These are phyloP conservation scores for Tausonia pullulans DNA, from an alignment of 1,284 basidiomycete species.

Conservation along the genomic window DNA sequence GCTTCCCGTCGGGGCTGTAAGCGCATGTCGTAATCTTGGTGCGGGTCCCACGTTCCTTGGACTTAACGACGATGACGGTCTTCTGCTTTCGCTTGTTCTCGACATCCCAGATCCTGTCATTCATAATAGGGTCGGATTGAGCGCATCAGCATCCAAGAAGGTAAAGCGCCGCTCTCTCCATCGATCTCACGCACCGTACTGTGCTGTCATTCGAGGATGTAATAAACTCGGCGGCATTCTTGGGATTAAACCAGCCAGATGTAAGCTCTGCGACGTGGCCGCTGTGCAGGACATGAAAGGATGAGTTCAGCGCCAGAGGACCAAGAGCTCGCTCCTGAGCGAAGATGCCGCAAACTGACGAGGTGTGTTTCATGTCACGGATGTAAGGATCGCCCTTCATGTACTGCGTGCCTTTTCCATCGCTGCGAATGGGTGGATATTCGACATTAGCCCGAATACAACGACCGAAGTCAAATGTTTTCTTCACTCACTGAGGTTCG, in stretches of 20 bases:
- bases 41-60: slow-evolving; percentile 86
- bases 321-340: not conserved
- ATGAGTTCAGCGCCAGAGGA: not conserved
- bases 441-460: too few relatives aligned
- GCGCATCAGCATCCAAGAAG: slow-evolving; percentile 2
- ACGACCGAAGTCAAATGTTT: too few relatives aligned
- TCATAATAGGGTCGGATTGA: not conserved
- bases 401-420: slow-evolving; percentile 35
- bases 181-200: slow-evolving; percentile 50
- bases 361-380: slow-evolving; percentile 94
- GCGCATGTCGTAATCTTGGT: slow-evolving; percentile 82
- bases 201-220: slow-evolving; percentile 93
- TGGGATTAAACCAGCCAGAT: slow-evolving; percentile 84
- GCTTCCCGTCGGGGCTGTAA: slow-evolving; percentile 72
- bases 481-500: slow-evolving; percentile 61
- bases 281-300: slow-evolving; percentile 36
- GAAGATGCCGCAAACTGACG: slow-evolving; percentile 38
- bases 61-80: slow-evolving; percentile 88
- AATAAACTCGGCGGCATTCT: slow-evolving; percentile 67
- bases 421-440: not conserved
- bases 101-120: slow-evolving; percentile 76
- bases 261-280: slow-evolving; percentile 91
- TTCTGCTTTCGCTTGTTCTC: slow-evolving; percentile 82
- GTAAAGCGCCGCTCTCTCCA: not conserved
- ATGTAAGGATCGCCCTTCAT: slow-evolving; percentile 96